phyloP scores from a whole-genome alignment of 768 basidiomycete species.

The Termitomyces sp. region DNA sequence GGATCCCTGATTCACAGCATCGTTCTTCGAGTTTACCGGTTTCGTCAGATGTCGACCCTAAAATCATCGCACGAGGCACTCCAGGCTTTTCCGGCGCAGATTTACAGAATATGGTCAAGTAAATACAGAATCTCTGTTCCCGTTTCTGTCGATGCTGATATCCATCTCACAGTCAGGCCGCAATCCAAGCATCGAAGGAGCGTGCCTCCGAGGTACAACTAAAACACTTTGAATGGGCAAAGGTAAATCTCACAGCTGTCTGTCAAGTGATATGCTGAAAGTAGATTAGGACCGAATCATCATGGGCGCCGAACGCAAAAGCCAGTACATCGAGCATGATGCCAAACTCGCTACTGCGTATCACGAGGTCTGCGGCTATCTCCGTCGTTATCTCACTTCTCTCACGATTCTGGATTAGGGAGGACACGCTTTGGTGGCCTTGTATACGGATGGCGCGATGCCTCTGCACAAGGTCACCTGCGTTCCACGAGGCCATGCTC shows the following conservation, averaged over 20 bases:
- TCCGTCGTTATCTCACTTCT: not conserved
- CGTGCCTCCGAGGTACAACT: slow-evolving; percentile 63
- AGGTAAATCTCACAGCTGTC: slow-evolving; percentile 36
- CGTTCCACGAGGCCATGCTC: slow-evolving; percentile 90
- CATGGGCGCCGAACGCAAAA: slow-evolving; percentile 95
- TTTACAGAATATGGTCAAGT: slow-evolving; percentile 96
- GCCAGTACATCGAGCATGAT: slow-evolving; percentile 82
- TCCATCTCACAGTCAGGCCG: slow-evolving; percentile 68
- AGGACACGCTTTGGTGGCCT: slow-evolving; percentile 90
- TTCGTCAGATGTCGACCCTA: slow-evolving; percentile 69
- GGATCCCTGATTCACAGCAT: slow-evolving; percentile 6
- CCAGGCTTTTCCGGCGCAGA: slow-evolving; percentile 97
- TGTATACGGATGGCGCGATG: slow-evolving; percentile 94
- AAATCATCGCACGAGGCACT: slow-evolving; percentile 87
- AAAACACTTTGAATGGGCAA: slow-evolving; percentile 97
- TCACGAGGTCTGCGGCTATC: slow-evolving; percentile 63
- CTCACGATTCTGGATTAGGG: slow-evolving; percentile 39
- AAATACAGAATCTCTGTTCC: slow-evolving; percentile 21
- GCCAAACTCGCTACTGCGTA: slow-evolving; percentile 90
- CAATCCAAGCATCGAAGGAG: slow-evolving; percentile 91
- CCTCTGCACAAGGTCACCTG: slow-evolving; percentile 98
- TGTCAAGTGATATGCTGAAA: not conserved
- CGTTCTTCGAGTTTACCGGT: too few species aligned
- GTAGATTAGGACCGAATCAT: slow-evolving; percentile 74
- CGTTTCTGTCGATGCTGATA: slow-evolving; percentile 5